phyloP scores from a whole-genome alignment of 164 flowering plant species.

The Aristolochia contorta region DNA sequence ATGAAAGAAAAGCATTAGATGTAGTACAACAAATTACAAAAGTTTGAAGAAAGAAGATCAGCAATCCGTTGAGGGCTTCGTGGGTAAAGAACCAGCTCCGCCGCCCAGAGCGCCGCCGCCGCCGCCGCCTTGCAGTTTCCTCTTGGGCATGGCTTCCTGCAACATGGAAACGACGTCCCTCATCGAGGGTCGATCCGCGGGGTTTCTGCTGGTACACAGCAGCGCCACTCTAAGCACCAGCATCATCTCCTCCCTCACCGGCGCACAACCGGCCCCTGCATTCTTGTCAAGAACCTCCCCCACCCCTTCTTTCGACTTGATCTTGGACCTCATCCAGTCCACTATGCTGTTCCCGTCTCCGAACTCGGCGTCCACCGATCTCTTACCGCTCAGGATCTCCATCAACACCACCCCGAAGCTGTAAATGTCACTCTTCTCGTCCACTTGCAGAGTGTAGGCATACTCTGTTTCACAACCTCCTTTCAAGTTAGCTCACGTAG shows the following conservation, averaged over 20 bases:
- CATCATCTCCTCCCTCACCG: conserved; percentile 90
- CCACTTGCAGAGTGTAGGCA: conserved; percentile 92
- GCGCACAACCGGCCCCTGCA: conserved; percentile 57
- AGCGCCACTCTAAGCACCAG: conserved; percentile 69
- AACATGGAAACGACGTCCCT: conserved; percentile 91
- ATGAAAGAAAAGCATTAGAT: neutral
- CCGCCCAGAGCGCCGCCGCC: conserved; percentile 13
- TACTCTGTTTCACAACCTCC: conserved; percentile 44
- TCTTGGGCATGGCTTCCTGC: conserved; percentile 84
- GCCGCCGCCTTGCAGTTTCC: conserved; percentile 37
- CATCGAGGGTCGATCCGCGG: conserved; percentile 91
- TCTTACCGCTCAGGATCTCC: conserved; percentile 77
- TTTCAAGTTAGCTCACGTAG: too few species aligned
- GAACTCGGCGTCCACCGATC: conserved; percentile 73
- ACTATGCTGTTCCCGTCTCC: conserved; percentile 96
- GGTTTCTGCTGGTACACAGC: conserved; percentile 80
- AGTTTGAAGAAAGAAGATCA: too few species aligned
- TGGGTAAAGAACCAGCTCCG: conserved; percentile 11
- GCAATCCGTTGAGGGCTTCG: conserved; percentile 11
- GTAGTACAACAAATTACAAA: neutral
- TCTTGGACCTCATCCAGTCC: conserved; percentile 77
- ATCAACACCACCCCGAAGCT: conserved; percentile 86
- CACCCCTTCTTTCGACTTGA: conserved; percentile 59
- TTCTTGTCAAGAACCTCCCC: conserved; percentile 62
- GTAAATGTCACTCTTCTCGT: conserved; percentile 95